These are phyloP conservation scores for Pistacia vera DNA, from an alignment of 345 rosid genomes.

Conservation along the genomic window DNA sequence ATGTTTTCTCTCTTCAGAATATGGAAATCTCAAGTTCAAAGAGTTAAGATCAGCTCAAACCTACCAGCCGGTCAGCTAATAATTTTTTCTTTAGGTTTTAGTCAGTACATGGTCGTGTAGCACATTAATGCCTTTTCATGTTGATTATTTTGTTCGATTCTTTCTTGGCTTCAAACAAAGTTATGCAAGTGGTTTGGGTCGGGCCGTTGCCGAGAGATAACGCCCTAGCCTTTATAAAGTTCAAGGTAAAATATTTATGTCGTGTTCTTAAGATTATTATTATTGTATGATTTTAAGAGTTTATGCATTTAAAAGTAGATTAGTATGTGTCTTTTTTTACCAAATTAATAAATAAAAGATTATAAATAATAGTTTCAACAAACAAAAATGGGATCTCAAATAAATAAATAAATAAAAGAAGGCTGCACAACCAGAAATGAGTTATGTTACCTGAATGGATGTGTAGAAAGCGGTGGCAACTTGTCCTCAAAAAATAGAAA, in stretches of 20 bases:
- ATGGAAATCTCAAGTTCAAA: constrained; percentile 94
- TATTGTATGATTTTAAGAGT: background rate
- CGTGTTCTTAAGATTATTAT: background rate
- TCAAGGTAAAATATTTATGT: constrained; percentile 57
- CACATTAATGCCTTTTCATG: background rate
- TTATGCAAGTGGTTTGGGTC: constrained; percentile 94
- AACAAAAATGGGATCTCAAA: too few relatives aligned
- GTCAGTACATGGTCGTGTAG: background rate
- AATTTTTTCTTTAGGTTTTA: background rate
- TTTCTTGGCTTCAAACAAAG: constrained; percentile 97
- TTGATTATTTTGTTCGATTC: constrained; percentile 43
- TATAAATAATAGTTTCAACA: too few relatives aligned
- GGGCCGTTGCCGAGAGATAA: constrained; percentile 83
- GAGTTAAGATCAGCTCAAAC: constrained; percentile 89
- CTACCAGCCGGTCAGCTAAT: constrained; percentile 60
- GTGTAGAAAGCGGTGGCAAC: too few relatives aligned
- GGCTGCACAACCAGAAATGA: too few relatives aligned
- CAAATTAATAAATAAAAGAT: too few relatives aligned
- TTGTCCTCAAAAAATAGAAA: too few relatives aligned
- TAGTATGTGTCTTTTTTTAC: too few relatives aligned
- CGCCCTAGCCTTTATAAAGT: constrained; percentile 70
- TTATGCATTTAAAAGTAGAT: too few relatives aligned
- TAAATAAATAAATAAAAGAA: too few relatives aligned
- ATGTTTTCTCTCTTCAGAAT: constrained; percentile 87
- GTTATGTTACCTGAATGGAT: too few relatives aligned